Evolutionary conservation across 768 basidiomycete species (phyloP).

Genomic region (Hygrocybe coccinea): DNA sequence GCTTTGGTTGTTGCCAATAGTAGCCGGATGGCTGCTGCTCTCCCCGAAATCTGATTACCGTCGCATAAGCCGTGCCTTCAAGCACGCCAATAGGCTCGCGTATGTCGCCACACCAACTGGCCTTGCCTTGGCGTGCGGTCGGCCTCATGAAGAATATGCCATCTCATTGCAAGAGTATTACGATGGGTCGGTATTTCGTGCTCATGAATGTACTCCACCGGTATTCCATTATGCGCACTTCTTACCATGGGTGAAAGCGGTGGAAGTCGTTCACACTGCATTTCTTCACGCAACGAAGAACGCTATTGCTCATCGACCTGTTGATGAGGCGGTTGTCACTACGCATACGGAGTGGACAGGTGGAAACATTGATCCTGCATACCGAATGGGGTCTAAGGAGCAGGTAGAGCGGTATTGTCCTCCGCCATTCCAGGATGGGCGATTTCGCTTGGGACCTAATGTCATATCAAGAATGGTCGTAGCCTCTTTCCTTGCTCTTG

Average conservation of each 20-base stretch:
- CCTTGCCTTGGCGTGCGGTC: background rate
- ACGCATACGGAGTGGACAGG: background rate
- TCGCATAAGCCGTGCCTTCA: slow-evolving; percentile 28
- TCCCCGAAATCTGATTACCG: slow-evolving; percentile 38
- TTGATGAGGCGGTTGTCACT: no score
- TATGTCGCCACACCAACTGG: slow-evolving; percentile 4
- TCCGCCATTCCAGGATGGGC: background rate
- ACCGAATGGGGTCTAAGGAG: background rate
- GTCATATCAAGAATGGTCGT: slow-evolving; percentile 21
- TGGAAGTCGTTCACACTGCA: slow-evolving; percentile 19
- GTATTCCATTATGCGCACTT: slow-evolving; percentile 31
- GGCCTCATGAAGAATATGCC: slow-evolving; percentile 4
- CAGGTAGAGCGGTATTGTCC: background rate
- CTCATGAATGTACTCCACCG: slow-evolving; percentile 21
- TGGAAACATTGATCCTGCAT: background rate
- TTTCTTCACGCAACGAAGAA: slow-evolving; percentile 23
- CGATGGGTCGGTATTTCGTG: no score
- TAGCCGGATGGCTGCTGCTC: slow-evolving; percentile 42
- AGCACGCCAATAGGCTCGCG: slow-evolving; percentile 30
- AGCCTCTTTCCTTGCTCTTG: slow-evolving; percentile 20
- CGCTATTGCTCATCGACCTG: background rate
- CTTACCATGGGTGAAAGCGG: slow-evolving; percentile 25
- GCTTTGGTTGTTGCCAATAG: slow-evolving; percentile 44
- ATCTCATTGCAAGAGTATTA: no score
- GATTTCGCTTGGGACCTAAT: background rate